These are phyloP conservation scores for Dioszegia hungarica DNA, from an alignment of 768 basidiomycete genomes.

Conservation along the genomic window DNA sequence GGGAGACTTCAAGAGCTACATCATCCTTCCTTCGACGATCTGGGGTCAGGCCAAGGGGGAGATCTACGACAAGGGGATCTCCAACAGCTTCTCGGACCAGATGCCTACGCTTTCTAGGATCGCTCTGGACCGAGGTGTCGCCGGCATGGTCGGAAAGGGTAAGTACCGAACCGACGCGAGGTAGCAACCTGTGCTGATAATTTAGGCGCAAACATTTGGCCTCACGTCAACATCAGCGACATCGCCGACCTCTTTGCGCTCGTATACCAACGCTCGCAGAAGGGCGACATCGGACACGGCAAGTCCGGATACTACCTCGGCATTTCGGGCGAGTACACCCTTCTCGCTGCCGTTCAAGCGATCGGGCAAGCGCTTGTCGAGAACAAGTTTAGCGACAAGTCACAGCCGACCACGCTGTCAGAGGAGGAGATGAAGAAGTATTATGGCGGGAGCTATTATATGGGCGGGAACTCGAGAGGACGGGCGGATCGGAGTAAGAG, in stretches of 20 bases:
- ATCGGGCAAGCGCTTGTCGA: conserved; percentile 41
- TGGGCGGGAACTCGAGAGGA: conserved; percentile 38
- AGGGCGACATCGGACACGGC: conserved; percentile 43
- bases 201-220: conserved; percentile 42
- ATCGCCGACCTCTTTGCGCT: conserved; percentile 36
- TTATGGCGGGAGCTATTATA: conserved; percentile 26
- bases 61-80: conserved; percentile 36
- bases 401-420: conserved; percentile 35
- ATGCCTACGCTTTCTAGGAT: conserved; percentile 40
- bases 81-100: conserved; percentile 41
- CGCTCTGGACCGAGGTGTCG: conserved; percentile 34
- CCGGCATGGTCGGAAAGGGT: conserved; percentile 46
- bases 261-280: conserved; percentile 29
- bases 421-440: conserved; percentile 46
- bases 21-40: conserved; percentile 47
- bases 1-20: conserved; percentile 38
- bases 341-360: conserved; percentile 22
- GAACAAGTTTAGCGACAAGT: conserved; percentile 14
- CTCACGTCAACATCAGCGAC: conserved; percentile 41
- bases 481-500: conserved; percentile 37
- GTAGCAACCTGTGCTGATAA: background rate
- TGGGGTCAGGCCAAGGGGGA: conserved; percentile 37
- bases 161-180: background rate
- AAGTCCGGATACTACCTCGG: conserved; percentile 45
- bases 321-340: conserved; percentile 43